Conservation (phyloP, 176 grass and related monocot species). For the Otatea glauca region DNA sequence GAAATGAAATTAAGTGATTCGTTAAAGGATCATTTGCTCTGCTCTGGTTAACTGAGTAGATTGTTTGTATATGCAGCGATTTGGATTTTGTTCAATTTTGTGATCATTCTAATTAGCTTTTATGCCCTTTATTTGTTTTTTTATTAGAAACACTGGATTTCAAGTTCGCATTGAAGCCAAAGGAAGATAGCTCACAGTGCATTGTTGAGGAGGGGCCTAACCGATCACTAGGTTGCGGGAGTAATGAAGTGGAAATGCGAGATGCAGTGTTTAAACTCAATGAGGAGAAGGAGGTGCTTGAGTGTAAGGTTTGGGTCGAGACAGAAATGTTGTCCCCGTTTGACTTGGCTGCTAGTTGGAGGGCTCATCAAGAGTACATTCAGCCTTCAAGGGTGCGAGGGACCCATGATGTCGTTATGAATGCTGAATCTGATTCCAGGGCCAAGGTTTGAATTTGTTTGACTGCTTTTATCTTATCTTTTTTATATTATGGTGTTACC, state of each 20-base stretch:
- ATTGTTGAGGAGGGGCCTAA: slow-evolving; percentile 82
- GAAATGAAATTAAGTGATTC: background rate
- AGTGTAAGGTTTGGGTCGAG: slow-evolving; percentile 67
- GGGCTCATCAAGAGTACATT: slow-evolving; percentile 74
- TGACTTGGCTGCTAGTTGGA: slow-evolving; percentile 93
- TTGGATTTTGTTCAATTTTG: background rate
- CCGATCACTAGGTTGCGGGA: slow-evolving; percentile 54
- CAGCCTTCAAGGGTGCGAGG: slow-evolving; percentile 73
- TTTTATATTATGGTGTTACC: slow-evolving; percentile 14
- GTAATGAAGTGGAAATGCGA: slow-evolving; percentile 57
- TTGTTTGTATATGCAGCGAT: background rate
- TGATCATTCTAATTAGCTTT: slow-evolving; percentile 29
- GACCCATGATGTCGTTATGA: slow-evolving; percentile 67
- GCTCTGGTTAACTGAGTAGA: background rate
- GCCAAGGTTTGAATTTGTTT: slow-evolving; percentile 61
- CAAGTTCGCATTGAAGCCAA: slow-evolving; percentile 79
- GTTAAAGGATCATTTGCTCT: background rate
- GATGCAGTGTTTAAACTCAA: slow-evolving; percentile 62
- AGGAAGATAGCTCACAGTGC: slow-evolving; percentile 50
- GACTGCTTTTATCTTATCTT: slow-evolving; percentile 11
- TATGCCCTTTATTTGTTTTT: background rate
- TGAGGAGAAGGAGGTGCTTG: slow-evolving; percentile 59
- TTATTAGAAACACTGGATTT: slow-evolving; percentile 79
- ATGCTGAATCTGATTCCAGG: slow-evolving; percentile 50
- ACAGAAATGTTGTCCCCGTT: slow-evolving; percentile 80